These are phyloP conservation scores for Polyplosphaeria fusca DNA, from an alignment of 495 filamentous ascomycete species.

Conservation along the genomic window DNA sequence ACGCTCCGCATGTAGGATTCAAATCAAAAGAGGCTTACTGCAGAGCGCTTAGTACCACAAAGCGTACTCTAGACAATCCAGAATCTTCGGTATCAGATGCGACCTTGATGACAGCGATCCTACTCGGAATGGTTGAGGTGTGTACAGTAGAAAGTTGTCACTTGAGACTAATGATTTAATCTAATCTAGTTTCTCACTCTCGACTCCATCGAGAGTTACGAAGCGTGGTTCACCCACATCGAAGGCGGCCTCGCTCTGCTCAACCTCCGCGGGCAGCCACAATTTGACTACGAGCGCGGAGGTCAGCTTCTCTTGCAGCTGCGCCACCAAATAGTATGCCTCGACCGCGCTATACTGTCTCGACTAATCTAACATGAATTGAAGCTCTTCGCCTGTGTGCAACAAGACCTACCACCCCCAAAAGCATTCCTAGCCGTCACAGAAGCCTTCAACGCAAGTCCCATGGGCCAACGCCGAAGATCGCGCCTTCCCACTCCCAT, in stretches of 20 bases:
- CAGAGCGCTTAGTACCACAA: conserved; percentile 6
- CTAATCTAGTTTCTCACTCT: conserved; percentile 5
- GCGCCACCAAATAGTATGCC: conserved; percentile 21
- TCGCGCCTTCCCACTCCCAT: conserved; percentile 1
- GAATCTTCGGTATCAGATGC: conserved; percentile 1
- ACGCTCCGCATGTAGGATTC: conserved; percentile 7
- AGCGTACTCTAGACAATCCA: conserved; percentile 7
- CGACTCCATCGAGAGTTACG: conserved; percentile 10
- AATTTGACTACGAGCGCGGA: conserved; percentile 16
- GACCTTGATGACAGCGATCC: conserved; percentile 20
- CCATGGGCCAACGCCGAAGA: neutral
- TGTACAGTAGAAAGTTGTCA: neutral
- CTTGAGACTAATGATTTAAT: neutral
- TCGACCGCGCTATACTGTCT: neutral
- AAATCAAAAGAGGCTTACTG: conserved; percentile 16
- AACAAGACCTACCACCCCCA: conserved; percentile 5
- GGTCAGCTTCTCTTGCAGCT: conserved; percentile 10
- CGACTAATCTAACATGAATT: neutral
- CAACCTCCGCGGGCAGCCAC: conserved; percentile 15
- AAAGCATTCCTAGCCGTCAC: neutral
- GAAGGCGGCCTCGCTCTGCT: conserved; percentile 12
- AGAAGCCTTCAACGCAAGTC: neutral
- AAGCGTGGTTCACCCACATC: conserved; percentile 20
- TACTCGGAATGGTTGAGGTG: conserved; percentile 22
- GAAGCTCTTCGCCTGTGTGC: conserved; percentile 17